Evolutionary conservation across 2,329 filamentous ascomycete species (phyloP), one percentile per base, ranked within the genome.

Genomic region (Arthrobotrys sphaeroides): DNA sequence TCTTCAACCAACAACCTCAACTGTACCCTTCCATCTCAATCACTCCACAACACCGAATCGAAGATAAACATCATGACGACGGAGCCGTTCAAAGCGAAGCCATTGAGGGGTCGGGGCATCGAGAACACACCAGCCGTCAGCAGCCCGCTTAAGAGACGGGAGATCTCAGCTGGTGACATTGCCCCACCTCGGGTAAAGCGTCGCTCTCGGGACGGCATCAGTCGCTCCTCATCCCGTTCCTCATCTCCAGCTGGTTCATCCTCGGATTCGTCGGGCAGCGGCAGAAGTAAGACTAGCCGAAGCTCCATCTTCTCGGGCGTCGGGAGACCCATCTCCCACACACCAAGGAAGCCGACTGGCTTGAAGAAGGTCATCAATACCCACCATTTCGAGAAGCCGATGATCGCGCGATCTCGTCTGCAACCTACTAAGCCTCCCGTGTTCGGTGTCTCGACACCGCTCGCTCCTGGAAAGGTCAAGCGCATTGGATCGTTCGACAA

Each of bases 111-210:
- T 81, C 55, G 83, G 85, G 80, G 83, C 83, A 78, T 79, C 10
- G 84, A 85, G 78, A 79, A 84, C 59, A 83, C 85, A 51, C 83
- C 85, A 55, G 85, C 87, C 16, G 85, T 87, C 18, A 88, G 89
- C 75, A 97, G 94, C 81, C 94, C 94, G 3, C 84, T 98, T 79
- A 97, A 98, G 86, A 90, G 95, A 79, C 94, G 91, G 81, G 94
- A 98, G 84, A 90, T 91, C 45, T 90, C 90, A 60, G 90, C 92
- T 77, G 86, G 89, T 26, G 90, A 87, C 79, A 86, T 91, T 67
- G 91, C 91, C 78, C 97, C 92, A 80, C 94, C 95, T 0, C 91
- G 94, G 73, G 92, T 94, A 51, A 97, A 97, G 85, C 88, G 95
- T 78, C 89, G 95, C 80, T 78, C 91, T 92, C 81, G 93, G 89